Conservation (phyloP, 2,329 filamentous ascomycete genomes). For the Aureobasidium sp. region DNA sequence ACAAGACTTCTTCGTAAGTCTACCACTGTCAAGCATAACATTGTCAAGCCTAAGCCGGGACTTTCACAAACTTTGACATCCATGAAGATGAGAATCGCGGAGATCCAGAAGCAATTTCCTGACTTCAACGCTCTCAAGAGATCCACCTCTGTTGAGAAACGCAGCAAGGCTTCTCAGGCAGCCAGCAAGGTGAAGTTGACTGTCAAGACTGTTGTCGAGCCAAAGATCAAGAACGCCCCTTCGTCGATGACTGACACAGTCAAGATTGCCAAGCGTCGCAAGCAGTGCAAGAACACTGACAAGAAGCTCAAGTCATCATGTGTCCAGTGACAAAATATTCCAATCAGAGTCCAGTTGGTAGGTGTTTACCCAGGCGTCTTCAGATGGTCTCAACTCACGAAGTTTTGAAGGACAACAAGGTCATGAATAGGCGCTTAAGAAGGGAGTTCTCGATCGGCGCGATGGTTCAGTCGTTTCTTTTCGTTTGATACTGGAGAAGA, state of each 20-base stretch:
- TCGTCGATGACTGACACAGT: background rate
- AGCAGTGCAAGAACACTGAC: background rate
- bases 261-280: background rate
- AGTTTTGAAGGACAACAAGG: background rate
- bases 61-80: background rate
- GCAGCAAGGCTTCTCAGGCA: background rate
- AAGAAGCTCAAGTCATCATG: background rate
- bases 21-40: background rate
- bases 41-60: background rate
- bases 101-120: background rate
- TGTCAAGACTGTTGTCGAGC: background rate
- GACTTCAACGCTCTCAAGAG: background rate
- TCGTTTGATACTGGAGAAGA: background rate
- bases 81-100: background rate
- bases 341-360: background rate
- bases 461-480: background rate
- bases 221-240: background rate
- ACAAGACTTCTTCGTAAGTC: background rate
- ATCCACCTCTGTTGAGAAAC: background rate
- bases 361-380: slow-evolving; percentile 2
- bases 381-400: background rate
- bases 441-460: background rate
- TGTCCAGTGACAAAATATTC: background rate
- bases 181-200: background rate
- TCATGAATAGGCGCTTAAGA: background rate